A percentile compares a stretch with the other conserved stretches of the same genome.
Conservation (phyloP, 139 green algal genomes). For the Yamagishiella unicocca region DNA sequence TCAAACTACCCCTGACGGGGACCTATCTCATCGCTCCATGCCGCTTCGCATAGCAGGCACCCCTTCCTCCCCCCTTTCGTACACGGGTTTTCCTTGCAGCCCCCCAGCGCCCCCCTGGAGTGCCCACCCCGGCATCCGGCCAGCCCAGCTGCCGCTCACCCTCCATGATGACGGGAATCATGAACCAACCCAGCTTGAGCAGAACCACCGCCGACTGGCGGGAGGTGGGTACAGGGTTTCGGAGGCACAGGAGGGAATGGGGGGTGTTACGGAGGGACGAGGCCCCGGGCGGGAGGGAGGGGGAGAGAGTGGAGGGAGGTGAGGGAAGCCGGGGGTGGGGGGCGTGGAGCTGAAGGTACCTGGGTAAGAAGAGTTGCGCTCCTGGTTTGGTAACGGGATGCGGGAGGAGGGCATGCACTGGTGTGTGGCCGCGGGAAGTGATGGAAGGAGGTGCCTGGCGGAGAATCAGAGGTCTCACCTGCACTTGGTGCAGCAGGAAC, state of each 20-base stretch:
- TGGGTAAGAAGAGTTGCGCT: too few relatives aligned
- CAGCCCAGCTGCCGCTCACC: not conserved
- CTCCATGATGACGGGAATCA: not conserved
- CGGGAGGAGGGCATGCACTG: not conserved
- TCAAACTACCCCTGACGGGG: too few relatives aligned
- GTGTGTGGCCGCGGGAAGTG: not conserved
- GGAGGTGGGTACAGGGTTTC: not conserved
- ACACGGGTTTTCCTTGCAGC: too few relatives aligned
- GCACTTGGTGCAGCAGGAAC: slow-evolving; percentile 11
- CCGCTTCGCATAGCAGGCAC: too few relatives aligned
- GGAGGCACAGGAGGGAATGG: not conserved
- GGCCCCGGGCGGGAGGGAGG: not conserved
- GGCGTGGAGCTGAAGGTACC: too few relatives aligned
- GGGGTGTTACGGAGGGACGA: not conserved
- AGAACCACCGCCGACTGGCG: not conserved
- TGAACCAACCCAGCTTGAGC: not conserved
- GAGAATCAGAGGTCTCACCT: not conserved
- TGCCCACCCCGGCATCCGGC: too few relatives aligned
- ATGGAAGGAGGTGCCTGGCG: not conserved
- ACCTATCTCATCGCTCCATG: too few relatives aligned
- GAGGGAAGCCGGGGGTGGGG: too few relatives aligned
- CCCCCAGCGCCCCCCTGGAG: not conserved
- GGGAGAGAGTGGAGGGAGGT: too few relatives aligned
- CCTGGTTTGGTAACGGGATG: too few relatives aligned
- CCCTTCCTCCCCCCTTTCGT: too few relatives aligned